A percentile compares a stretch with the other conserved stretches of the same genome.
Conservation (phyloP, 1,284 basidiomycete genomes). For the Apiotrichum laibachii region DNA sequence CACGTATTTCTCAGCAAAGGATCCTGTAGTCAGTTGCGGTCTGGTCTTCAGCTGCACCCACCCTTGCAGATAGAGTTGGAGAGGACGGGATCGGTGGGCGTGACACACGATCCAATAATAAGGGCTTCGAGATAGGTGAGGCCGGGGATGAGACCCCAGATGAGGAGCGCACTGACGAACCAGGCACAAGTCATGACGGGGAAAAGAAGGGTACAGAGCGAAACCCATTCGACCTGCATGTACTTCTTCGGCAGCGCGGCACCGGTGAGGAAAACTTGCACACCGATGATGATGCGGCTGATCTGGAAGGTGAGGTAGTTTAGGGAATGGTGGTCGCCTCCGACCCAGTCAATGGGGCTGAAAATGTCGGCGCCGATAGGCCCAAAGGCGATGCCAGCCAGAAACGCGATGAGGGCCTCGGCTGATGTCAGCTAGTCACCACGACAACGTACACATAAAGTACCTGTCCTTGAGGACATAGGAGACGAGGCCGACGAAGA, state of each 20-base stretch:
- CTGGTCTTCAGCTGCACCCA: constrained; percentile 7
- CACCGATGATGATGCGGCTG: constrained; percentile 86
- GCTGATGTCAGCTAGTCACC: constrained; percentile 57
- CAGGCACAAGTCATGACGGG: constrained; percentile 81
- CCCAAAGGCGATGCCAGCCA: constrained; percentile 87
- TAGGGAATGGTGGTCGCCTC: constrained; percentile 19
- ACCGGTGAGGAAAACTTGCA: constrained; percentile 95
- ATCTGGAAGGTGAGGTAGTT: constrained; percentile 63
- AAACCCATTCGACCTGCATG: constrained; percentile 80
- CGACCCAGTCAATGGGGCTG: constrained; percentile 26
- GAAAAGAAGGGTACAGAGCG: constrained; percentile 73
- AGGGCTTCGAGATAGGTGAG: constrained; percentile 81
- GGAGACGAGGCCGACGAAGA: constrained; percentile 44
- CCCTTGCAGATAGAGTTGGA: constrained; percentile 60
- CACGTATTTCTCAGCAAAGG: constrained; percentile 47
- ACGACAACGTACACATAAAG: constrained; percentile 43
- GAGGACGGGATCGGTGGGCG: constrained; percentile 93
- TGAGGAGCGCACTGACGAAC: constrained; percentile 76
- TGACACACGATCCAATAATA: constrained; percentile 87
- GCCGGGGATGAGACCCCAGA: constrained; percentile 81
- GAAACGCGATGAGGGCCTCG: constrained; percentile 88
- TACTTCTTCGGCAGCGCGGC: constrained; percentile 87
- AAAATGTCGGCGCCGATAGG: constrained; percentile 38
- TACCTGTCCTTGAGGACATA: constrained; percentile 52
- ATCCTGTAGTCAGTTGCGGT: constrained; percentile 26